phyloP scores from a whole-genome alignment of 2,329 filamentous ascomycete genomes.

The Alternaria ethzedia region DNA sequence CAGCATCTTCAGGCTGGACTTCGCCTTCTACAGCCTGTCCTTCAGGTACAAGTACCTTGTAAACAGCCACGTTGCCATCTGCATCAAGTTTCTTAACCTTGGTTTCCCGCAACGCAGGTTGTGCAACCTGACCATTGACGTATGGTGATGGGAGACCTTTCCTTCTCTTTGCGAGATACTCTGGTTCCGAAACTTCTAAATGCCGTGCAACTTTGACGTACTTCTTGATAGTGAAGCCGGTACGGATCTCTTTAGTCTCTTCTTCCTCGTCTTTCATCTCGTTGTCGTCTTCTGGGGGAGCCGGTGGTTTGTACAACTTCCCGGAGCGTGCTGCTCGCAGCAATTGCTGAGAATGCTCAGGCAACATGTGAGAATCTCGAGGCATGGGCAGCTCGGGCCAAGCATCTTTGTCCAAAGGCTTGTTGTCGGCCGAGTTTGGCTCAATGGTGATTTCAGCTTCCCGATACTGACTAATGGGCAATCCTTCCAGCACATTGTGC shows the following conservation, averaged over 20 bases:
- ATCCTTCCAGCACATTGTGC: slow-evolving; percentile 72
- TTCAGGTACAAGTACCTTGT: slow-evolving; percentile 81
- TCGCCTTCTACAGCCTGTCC: slow-evolving; percentile 83
- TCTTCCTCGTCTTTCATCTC: slow-evolving; percentile 54
- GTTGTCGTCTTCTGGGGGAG: slow-evolving; percentile 69
- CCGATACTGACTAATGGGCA: slow-evolving; percentile 91
- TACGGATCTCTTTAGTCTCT: slow-evolving; percentile 52
- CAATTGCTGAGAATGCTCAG: slow-evolving; percentile 80
- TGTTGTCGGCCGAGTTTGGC: slow-evolving; percentile 70
- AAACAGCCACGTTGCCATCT: slow-evolving; percentile 79
- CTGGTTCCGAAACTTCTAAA: slow-evolving; percentile 64
- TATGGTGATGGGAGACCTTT: slow-evolving; percentile 62
- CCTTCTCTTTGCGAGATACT: slow-evolving; percentile 67
- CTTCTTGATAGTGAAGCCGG: slow-evolving; percentile 63
- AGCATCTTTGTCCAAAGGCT: slow-evolving; percentile 64
- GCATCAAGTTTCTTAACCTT: slow-evolving; percentile 80
- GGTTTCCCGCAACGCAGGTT: slow-evolving; percentile 69
- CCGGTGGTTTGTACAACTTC: slow-evolving; percentile 74
- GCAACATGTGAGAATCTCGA: slow-evolving; percentile 78
- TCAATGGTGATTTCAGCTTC: slow-evolving; percentile 70
- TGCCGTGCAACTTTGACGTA: slow-evolving; percentile 65
- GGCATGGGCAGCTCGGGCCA: slow-evolving; percentile 90
- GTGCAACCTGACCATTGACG: slow-evolving; percentile 26
- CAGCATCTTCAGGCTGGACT: slow-evolving; percentile 66
- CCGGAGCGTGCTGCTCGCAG: slow-evolving; percentile 81